Base-by-base conservation (phyloP, 139 green algal species). In the Coccomyxa sp. region DNA sequence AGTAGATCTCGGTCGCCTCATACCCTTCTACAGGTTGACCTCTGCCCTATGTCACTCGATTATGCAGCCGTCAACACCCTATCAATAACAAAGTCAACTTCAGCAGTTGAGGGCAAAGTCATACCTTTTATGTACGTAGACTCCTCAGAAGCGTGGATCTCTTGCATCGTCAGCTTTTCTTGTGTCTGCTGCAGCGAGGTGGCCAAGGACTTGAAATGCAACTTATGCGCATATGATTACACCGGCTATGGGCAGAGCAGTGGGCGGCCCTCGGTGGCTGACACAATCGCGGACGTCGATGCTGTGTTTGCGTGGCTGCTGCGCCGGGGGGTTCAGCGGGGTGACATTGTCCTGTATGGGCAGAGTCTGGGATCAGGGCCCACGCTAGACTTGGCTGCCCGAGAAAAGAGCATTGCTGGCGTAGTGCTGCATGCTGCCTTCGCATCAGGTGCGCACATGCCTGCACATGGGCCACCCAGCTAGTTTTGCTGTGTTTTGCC, bases 281-380 rank as follows among this genome's bases (percentile, higher is more conserved):
- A 77, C n/a, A 77, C 71, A 25, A 82, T 82, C 27, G 79, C 79
- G 12, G 79, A 82, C 58, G 27, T 82, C 23, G 30, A 82, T 18
- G 79, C 79, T 18, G 58, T 57, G 58, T 82, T 74, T 27, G 45
- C 57, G 0, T 82, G 79, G 71, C 25, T 38, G 1, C 71, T 51
- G 23, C 21, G n/a, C 14, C 71, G 71, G 14, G 71, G 27, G 14
- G n/a, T 77, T 16, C 71, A 38, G 27, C 14, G 17, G 71, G 1
- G 45, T 9, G 71, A 77, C 71, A 77, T 77, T 32, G 27, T 77
- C 1, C 71, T 77, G 12, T 77, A 77, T 32, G 71, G 71, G 23
- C 71, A 77, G 71, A 77, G 71, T 38, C 71, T 77, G 1, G 71
- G 71, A 16, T 77, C 71, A 18, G 71, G 71, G 71, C 71, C 71